Conservation (phyloP, 345 rosid species). For the Eucalyptus lansdowneana region DNA sequence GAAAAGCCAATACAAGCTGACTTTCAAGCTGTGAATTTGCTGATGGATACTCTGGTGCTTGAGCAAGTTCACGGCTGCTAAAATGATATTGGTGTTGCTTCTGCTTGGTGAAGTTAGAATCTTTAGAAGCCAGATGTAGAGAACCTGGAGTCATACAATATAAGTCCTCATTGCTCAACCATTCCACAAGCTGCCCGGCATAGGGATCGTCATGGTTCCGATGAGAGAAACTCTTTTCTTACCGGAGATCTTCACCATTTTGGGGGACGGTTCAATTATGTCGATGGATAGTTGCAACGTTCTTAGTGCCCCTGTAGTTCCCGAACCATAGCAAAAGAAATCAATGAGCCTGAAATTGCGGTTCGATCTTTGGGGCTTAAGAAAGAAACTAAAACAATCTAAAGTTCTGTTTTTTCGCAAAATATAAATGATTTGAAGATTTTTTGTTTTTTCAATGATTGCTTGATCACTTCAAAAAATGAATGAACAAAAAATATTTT, state of each 20-base stretch:
- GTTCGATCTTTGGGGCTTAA: neutral
- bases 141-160: neutral
- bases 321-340: neutral
- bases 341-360: neutral
- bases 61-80: neutral
- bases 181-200: neutral
- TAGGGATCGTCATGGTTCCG: accelerated
- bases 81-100: neutral
- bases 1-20: neutral
- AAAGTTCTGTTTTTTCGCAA: accelerated
- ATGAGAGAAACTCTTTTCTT: neutral
- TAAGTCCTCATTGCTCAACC: neutral
- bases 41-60: neutral
- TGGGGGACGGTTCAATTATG: neutral
- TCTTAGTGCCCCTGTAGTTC: neutral
- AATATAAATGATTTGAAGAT: neutral
- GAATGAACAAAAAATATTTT: too few relatives aligned
- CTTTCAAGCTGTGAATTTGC: neutral
- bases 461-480: neutral
- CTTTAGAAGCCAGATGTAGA: neutral
- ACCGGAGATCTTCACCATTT: neutral
- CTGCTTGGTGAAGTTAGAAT: neutral
- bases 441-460: too few relatives aligned
- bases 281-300: neutral
- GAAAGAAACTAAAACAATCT: neutral